These are phyloP conservation scores for Pseudocohnilembus persalinus DNA, from an alignment of 169 alveolate genomes.

Conservation along the genomic window DNA sequence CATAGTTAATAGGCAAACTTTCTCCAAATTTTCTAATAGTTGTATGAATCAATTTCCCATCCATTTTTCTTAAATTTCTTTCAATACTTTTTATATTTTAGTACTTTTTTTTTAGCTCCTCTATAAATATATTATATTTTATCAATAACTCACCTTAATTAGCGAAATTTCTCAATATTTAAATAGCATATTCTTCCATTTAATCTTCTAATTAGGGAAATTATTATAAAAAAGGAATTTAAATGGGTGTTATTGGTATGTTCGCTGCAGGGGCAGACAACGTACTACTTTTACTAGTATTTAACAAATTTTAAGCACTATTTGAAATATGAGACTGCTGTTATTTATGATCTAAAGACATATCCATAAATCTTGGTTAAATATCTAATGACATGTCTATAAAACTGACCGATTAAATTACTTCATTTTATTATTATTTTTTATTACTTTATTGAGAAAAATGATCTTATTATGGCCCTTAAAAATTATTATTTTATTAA, in stretches of 20 bases:
- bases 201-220: background rate
- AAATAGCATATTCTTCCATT: background rate
- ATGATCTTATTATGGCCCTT: too few relatives aligned
- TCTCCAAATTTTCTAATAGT: constrained; percentile 46
- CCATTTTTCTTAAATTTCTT: background rate
- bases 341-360: background rate
- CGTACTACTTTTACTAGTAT: background rate
- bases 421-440: background rate
- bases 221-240: background rate
- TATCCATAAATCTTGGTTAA: background rate
- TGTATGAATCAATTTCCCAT: constrained; percentile 18
- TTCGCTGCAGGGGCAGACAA: background rate
- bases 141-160: constrained; percentile 17
- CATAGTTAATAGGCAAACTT: constrained; percentile 30
- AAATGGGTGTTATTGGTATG: background rate
- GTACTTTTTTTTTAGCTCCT: background rate
- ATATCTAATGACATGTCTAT: background rate
- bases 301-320: too few relatives aligned
- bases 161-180: constrained; percentile 2
- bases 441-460: background rate
- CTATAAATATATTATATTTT: constrained; percentile 4
- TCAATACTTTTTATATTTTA: background rate
- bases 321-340: background rate
- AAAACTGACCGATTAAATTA: background rate
- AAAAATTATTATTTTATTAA: too few relatives aligned